Evolutionary conservation across 495 filamentous ascomycete genomes (phyloP), one percentile per base, ranked within the genome.

Genomic region (Podospora sp.): DNA sequence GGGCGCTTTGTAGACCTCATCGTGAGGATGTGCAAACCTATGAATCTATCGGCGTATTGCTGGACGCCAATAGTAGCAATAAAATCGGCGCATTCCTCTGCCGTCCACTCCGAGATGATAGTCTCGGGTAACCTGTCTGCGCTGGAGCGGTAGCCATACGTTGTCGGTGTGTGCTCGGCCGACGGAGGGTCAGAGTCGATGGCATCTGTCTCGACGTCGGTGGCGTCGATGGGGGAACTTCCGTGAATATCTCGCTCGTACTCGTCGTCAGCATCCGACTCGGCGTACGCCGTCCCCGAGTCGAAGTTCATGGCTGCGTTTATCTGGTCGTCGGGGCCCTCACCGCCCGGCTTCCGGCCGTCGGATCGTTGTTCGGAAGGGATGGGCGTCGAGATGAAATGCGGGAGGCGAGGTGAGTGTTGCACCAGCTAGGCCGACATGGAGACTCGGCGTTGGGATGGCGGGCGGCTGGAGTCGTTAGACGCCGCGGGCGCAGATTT

Each of bases 211-310:
- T 96, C 92, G 66, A 88, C 92, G 73, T 95, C 92, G 65, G 87
- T 89, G 60, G 83, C 89, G 58, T 92, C 83, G 24, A 88, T 83
- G 26, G 92, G 92, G 0, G 91, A 93, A 63, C 86, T 88, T 69
- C 90, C 81, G 67, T 86, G 81, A 29, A 92, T 83, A 71, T 89
- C 92, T 69, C 92, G 85, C 80, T 96, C 93, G 76, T 94, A 96
- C 84, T 97, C 93, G 77, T 96, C 93, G 77, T 97, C 93, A 74
- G 92, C 93, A 75, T 97, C 93, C 62, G 90, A 92, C 76, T 97
- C 93, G 72, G 91, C 89, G 75, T 96, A 87, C 11, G 83, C 85
- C 68, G 84, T 87, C 63, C 84, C 84, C 61, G 80, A 80, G 69
- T 85, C 82, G 76, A 87, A 87, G 65, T 82, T 85, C 84, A 87